phyloP scores from a whole-genome alignment of 2,329 filamentous ascomycete species.

The Epicoccum sorghinum region DNA sequence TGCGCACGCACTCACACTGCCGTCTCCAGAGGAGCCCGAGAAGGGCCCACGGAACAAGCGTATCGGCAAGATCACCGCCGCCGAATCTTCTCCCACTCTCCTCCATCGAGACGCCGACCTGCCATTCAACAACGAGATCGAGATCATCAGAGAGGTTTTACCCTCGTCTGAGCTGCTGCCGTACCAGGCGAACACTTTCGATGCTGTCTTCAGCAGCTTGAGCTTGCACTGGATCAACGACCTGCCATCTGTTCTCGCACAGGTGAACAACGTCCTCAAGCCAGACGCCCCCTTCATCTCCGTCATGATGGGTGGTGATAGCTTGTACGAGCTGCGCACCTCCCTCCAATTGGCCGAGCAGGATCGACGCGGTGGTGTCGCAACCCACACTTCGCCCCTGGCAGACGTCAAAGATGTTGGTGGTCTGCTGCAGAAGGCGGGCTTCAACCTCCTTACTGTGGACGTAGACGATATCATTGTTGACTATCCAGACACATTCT shows the following conservation, averaged over 20 bases:
- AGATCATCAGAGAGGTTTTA: constrained; percentile 77
- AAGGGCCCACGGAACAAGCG: constrained; percentile 71
- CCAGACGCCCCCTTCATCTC: constrained; percentile 91
- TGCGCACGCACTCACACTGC: constrained; percentile 73
- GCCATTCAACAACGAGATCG: constrained; percentile 75
- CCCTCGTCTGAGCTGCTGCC: constrained; percentile 75
- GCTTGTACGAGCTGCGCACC: constrained; percentile 89
- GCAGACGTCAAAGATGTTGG: constrained; percentile 93
- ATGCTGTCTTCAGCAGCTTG: constrained; percentile 86
- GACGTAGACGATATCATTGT: constrained; percentile 98
- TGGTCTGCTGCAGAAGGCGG: constrained; percentile 81
- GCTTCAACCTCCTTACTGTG: constrained; percentile 95
- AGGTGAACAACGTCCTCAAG: constrained; percentile 86
- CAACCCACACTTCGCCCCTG: constrained; percentile 86
- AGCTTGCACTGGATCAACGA: constrained; percentile 98
- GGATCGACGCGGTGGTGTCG: constrained; percentile 88
- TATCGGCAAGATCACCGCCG: constrained; percentile 76
- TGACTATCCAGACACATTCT: constrained; percentile 87
- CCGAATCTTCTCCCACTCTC: constrained; percentile 78
- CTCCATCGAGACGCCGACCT: constrained; percentile 79
- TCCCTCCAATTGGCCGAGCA: constrained; percentile 91
- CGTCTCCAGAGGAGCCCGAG: constrained; percentile 65
- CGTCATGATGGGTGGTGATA: constrained; percentile 96
- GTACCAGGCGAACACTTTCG: constrained; percentile 78
- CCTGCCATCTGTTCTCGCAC: constrained; percentile 79